A percentile compares a stretch with the other conserved stretches of the same genome.
Conservation (phyloP, 768 basidiomycete genomes). For the Hortiboletus flavorubellus region DNA sequence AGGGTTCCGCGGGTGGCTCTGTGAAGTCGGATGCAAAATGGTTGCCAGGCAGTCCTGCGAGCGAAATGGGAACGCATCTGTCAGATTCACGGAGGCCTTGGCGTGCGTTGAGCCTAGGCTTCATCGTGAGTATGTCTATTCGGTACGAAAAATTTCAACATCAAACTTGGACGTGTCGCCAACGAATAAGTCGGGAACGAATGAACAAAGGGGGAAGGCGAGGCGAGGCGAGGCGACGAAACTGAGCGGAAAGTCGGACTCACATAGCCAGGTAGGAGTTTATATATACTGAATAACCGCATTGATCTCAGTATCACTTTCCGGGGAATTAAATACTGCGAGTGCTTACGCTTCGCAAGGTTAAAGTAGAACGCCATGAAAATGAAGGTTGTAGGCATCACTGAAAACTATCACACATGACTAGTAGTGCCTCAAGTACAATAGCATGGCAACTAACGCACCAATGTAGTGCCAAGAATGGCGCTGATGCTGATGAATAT, state of each 20-base stretch:
- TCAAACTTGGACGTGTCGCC: background rate
- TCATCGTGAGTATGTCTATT: background rate
- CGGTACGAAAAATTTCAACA: background rate
- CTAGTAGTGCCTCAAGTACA: background rate
- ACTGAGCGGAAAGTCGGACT: background rate
- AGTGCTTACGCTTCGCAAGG: slow-evolving; percentile 48
- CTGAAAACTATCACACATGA: slow-evolving; percentile 32
- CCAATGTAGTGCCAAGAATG: slow-evolving; percentile 41
- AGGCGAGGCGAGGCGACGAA: background rate
- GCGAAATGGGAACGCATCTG: slow-evolving; percentile 41
- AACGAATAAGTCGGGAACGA: background rate
- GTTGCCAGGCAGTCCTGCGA: slow-evolving; percentile 34
- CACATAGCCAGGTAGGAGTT: slow-evolving; percentile 54
- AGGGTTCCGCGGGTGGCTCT: background rate
- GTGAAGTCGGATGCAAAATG: slow-evolving; percentile 4
- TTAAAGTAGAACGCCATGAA: slow-evolving; percentile 54
- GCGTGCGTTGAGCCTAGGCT: slow-evolving; percentile 44
- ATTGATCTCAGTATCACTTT: background rate
- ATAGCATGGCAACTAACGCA: slow-evolving; percentile 9
- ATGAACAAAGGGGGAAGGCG: background rate
- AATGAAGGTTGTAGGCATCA: slow-evolving; percentile 55
- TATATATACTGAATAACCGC: slow-evolving; percentile 41
- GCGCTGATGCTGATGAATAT: slow-evolving; percentile 42
- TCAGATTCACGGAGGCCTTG: slow-evolving; percentile 36
- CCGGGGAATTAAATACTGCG: background rate